A percentile compares a stretch with the other conserved stretches of the same genome.
These are phyloP conservation scores for Colletotrichum acutatum DNA, from an alignment of 2,329 filamentous ascomycete genomes.

Conservation along the genomic window DNA sequence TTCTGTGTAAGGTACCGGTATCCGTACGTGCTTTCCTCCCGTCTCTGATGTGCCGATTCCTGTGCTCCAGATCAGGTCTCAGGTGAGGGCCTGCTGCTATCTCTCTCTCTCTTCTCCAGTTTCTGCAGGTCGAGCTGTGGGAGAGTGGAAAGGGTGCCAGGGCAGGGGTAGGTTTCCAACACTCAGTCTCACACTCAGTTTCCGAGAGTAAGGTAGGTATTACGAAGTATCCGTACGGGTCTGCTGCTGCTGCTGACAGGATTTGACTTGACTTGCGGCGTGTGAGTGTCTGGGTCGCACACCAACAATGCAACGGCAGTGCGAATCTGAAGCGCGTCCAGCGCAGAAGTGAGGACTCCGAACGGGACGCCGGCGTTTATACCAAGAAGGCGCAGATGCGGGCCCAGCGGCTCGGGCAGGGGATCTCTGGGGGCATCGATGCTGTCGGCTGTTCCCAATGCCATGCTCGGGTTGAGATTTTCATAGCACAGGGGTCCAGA, in stretches of 20 bases:
- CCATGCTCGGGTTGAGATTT: constrained; percentile 19
- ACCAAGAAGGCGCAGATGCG: constrained; percentile 32
- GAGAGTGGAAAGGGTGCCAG: constrained; percentile 11
- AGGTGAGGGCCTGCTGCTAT: neutral
- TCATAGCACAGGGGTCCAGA: constrained; percentile 8
- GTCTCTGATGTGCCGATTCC: too few species aligned
- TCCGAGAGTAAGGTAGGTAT: neutral
- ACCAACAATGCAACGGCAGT: constrained; percentile 22
- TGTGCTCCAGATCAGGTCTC: neutral
- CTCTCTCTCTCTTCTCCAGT: neutral
- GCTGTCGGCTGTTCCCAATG: neutral
- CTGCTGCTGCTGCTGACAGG: neutral
- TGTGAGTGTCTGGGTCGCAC: neutral
- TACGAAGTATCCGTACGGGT: neutral
- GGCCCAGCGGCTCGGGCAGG: constrained; percentile 24
- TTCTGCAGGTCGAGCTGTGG: neutral
- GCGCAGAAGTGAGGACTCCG: constrained; percentile 8
- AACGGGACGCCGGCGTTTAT: constrained; percentile 33
- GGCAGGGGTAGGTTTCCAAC: constrained; percentile 21
- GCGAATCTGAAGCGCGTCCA: constrained; percentile 15
- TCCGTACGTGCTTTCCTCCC: neutral
- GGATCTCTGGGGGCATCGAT: constrained; percentile 25
- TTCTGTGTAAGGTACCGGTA: neutral
- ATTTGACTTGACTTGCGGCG: neutral
- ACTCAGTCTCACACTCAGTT: neutral